A percentile compares a stretch with the other conserved stretches of the same genome.
phyloP scores from a whole-genome alignment of 495 filamentous ascomycete genomes.

The Penicillium pancosmium region DNA sequence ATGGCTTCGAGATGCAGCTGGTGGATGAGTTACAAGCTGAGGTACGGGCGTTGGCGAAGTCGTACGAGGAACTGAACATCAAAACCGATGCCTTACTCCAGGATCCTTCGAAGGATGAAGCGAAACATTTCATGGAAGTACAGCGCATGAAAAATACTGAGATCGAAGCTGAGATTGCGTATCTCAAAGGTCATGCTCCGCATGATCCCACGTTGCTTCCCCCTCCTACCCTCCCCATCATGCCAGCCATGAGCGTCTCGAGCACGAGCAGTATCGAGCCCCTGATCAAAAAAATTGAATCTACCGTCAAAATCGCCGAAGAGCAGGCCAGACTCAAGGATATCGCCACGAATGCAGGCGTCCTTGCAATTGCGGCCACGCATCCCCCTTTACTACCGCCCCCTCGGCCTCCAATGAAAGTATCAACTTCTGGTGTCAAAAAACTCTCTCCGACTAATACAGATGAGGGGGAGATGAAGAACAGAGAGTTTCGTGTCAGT shows the following conservation, averaged over 20 bases:
- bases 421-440: not conserved
- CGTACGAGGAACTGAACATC: slow-evolving; percentile 13
- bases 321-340: not conserved
- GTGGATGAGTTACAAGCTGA: slow-evolving; percentile 16
- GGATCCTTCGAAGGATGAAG: slow-evolving; percentile 2
- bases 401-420: not conserved
- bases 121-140: slow-evolving; percentile 10
- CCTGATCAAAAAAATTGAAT: slow-evolving; percentile 3
- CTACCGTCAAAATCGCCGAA: not conserved
- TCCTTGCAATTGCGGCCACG: not conserved
- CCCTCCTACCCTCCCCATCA: too few relatives aligned
- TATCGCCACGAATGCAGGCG: not conserved
- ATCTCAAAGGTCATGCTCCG: slow-evolving; percentile 9
- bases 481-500: not conserved
- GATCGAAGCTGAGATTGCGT: slow-evolving; percentile 12
- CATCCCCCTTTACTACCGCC: not conserved
- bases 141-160: slow-evolving; percentile 14
- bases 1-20: slow-evolving; percentile 11
- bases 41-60: slow-evolving; percentile 7
- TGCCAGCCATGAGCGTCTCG: too few relatives aligned
- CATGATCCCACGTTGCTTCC: not conserved
- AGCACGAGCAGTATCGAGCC: slow-evolving; percentile 4
- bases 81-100: slow-evolving; percentile 10
- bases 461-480: not conserved
- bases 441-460: not conserved